These are phyloP conservation scores for Chlorella sp. DNA, from an alignment of 139 green algal genomes.

Conservation along the genomic window DNA sequence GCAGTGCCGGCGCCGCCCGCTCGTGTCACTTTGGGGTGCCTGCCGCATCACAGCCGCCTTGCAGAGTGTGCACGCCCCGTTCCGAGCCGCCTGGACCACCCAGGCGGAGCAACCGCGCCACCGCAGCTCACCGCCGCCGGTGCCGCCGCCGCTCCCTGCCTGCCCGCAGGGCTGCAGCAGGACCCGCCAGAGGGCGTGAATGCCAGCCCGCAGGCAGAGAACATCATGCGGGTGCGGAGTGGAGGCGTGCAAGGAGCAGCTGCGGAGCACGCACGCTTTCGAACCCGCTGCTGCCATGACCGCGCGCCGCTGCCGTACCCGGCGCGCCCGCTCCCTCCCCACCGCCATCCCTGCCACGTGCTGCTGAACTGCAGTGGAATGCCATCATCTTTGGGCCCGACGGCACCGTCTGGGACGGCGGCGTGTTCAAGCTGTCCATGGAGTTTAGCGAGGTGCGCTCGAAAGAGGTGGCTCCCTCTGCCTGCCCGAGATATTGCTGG, in stretches of 20 bases:
- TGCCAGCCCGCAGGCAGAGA: constrained; percentile 90
- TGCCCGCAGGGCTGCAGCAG: constrained; percentile 78
- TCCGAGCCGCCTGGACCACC: no score
- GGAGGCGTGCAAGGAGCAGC: background rate
- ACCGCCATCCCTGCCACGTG: no score
- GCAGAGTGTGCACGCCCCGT: no score
- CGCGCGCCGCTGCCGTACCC: no score
- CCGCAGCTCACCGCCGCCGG: background rate
- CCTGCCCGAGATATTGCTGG: no score
- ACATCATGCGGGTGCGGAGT: constrained; percentile 90
- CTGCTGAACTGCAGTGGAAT: constrained; percentile 78
- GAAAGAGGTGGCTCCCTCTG: no score
- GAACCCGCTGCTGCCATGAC: no score
- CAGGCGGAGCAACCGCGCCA: background rate
- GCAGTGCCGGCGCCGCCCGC: background rate
- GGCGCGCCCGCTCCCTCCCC: no score
- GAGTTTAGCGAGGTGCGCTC: constrained; percentile 71
- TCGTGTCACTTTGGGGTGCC: background rate
- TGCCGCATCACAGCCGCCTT: no score
- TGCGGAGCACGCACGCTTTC: background rate
- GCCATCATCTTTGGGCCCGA: constrained; percentile 99
- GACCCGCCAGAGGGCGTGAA: constrained; percentile 97
- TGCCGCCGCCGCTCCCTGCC: background rate
- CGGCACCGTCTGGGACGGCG: constrained; percentile 96
- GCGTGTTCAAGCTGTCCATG: constrained; percentile 96